Evolutionary conservation across 192 early-diverging fungal species (phyloP), one percentile per base, ranked within the genome.

Genomic region (Entomortierella beljakovae): DNA sequence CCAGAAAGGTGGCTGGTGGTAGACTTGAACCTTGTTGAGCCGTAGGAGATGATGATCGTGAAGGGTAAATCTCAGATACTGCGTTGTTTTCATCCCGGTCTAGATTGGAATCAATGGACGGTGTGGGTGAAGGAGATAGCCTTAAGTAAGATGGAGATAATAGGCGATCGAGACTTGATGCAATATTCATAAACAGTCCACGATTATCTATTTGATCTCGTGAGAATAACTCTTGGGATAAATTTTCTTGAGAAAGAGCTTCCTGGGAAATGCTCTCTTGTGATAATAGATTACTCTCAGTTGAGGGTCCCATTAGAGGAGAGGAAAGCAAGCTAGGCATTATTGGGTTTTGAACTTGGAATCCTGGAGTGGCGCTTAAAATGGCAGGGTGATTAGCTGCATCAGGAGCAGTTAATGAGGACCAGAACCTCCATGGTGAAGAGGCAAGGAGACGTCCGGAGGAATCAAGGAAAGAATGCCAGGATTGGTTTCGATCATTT

Each of bases 121-220:
- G 60, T n/a, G 52, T 23, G 10, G 56, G 46, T 10, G 56, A 60
- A 20, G 60, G 32, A 9, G 67, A 60, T 1, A 10, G 38, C 0
- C 48, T 23, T 4, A 52, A 32, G 15, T 33, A 23, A 6, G 67
- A 57, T 16, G 67, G 67, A 2, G 67, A 60, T 57, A 56, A 69
- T 9, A 69, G 43, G 8, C 32, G 55, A 49, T 58, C 43, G 23
- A 48, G 42, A 34, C 43, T 68, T 5, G 65, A 58, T 20, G 56
- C 55, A 57, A 48, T 58, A 15, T 57, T 49, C 23, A 28, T 34
- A 25, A 48, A 58, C 23, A 55, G 6, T 29, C 28, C 51, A 4
- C 28, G 51, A 29, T 2, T 11, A 11, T 40, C 22, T 10, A 11
- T 20, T 58, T 16, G 40, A 6, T 51, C 61, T 8, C 20, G 15